Base-by-base conservation (phyloP, 1,139 yeast genomes). In the Pichia sp. region DNA sequence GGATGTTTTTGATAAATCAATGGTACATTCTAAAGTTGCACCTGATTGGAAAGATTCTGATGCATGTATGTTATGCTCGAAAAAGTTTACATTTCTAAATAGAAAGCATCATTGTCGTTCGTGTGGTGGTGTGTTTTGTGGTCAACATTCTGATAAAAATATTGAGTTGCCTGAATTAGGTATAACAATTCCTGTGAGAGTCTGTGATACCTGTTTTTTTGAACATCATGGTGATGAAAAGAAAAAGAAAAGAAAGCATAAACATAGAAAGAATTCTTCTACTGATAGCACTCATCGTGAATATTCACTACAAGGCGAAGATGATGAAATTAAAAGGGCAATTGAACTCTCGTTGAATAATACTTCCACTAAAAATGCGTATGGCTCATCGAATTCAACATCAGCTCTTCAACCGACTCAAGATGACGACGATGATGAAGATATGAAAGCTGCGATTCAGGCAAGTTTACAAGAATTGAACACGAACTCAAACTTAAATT, bases 41-140 rank as follows among this genome's bases (percentile, higher is more conserved):
- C 99, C 99, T 0, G 98, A 91, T 62, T 93, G 99, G 99, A 84
- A 87, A 28, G 99, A 95, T 64, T 84, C 90, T 19, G 96, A 90
- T 62, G 89, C 88, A 14, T 93, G 99, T 67, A 91, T 95, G 98
- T 83, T 88, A 54, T 89, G 98, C 62, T 90, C 95, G 51, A 81
- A 77, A 39, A 73, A 84, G 16, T 93, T 93, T 63, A 76, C 95
- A 2, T 79, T 91, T 68, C 73, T 91, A 58, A 90, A 88, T 66
- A 76, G 99, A 62, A 90, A 93, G 66, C 99, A 93, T 67, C 99
- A 93, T 69, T 93, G 99, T 67, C 77, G 99, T 52, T 87, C 96
- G 49, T 93, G 99, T 70, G 99, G 99, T 29, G 97, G 97, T 1
- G 96, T 89, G 0, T 93, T 79, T 63, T 84, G 96, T 67, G 93